These are phyloP conservation scores for Aurantiochytrium sp. DNA, from an alignment of 108 stramenopile genomes.

Conservation along the genomic window DNA sequence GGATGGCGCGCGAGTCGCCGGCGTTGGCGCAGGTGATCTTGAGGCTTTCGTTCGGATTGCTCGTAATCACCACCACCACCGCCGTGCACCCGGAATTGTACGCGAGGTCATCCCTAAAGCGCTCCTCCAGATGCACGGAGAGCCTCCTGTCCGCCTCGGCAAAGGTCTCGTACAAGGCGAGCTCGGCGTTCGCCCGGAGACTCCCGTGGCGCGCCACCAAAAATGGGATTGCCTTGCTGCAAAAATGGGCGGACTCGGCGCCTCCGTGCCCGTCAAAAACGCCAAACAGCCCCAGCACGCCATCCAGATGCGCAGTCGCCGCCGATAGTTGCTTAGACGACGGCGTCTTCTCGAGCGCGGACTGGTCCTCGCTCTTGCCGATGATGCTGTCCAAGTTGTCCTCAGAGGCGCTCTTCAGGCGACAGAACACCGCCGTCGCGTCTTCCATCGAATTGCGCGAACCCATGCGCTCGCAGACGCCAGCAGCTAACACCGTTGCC, in stretches of 20 bases:
- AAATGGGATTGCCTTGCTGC: neutral
- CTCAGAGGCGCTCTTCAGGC: neutral
- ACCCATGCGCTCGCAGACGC: constrained; percentile 4
- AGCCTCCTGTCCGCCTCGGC: neutral
- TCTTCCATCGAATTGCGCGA: neutral
- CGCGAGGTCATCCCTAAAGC: neutral
- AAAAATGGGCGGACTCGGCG: neutral
- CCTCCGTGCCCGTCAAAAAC: constrained; percentile 17
- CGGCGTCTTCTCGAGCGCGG: neutral
- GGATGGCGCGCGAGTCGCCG: neutral
- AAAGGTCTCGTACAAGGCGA: neutral
- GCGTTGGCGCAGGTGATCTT: neutral
- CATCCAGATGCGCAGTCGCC: too few species aligned
- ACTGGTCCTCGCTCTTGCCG: neutral
- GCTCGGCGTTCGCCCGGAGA: neutral
- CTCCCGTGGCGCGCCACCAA: neutral
- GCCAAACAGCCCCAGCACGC: neutral
- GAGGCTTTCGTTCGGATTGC: neutral
- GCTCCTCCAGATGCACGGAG: neutral
- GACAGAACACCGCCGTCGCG: neutral
- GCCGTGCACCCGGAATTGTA: neutral
- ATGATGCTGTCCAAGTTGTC: neutral
- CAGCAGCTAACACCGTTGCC: too few species aligned
- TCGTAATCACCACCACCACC: neutral
- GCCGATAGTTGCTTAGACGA: too few species aligned